Evolutionary conservation across 495 filamentous ascomycete species (phyloP).

Genomic region (Penicillium arizonense): DNA sequence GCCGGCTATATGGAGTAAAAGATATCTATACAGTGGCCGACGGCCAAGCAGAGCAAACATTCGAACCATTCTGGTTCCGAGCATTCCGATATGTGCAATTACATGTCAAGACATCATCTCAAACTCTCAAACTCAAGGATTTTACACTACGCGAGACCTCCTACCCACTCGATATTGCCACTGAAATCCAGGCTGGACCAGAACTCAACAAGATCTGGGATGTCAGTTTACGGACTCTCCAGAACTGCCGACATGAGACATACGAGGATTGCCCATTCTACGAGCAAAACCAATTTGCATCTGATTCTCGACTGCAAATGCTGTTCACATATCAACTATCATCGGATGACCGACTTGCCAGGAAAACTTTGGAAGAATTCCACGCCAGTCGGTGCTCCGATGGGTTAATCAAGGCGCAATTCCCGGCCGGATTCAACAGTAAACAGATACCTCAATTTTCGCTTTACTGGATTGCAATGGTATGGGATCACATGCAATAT

Average conservation of each 20-base stretch:
- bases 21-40: conserved; percentile 18
- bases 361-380: conserved; percentile 25
- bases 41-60: conserved; percentile 6
- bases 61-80: conserved; percentile 29
- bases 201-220: conserved; percentile 20
- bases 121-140: conserved; percentile 1
- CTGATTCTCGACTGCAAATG: conserved; percentile 23
- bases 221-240: conserved; percentile 22
- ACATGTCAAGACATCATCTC: conserved; percentile 5
- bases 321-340: conserved; percentile 28
- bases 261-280: conserved; percentile 34
- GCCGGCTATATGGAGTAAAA: conserved; percentile 18
- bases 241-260: conserved; percentile 28
- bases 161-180: conserved; percentile 21
- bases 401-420: conserved; percentile 25
- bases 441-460: conserved; percentile 28
- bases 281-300: conserved; percentile 31
- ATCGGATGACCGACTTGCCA: conserved; percentile 23
- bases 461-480: conserved; percentile 22
- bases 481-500: conserved; percentile 24
- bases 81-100: conserved; percentile 28
- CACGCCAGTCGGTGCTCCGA: conserved; percentile 20
- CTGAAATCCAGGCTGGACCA: conserved; percentile 9
- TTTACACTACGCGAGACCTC: conserved; percentile 16
- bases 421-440: conserved; percentile 14